These are phyloP conservation scores for Ophiorrhiza pumila DNA, from an alignment of 257 asterid species.

Conservation along the genomic window DNA sequence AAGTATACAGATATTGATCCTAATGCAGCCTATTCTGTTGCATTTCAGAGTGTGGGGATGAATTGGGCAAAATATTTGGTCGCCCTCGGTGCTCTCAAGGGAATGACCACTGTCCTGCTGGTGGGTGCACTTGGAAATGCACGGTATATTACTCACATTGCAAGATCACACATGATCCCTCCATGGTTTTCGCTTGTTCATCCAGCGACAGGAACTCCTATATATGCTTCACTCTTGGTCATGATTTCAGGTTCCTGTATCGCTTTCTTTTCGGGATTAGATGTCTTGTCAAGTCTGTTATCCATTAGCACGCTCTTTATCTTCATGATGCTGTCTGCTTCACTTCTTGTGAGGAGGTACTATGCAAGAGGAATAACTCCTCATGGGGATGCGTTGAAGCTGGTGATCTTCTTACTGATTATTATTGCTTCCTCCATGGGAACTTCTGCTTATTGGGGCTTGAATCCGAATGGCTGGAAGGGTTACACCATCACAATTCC, in stretches of 20 bases:
- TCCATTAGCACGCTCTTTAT: slow-evolving; percentile 35
- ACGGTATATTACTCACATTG: slow-evolving; percentile 38
- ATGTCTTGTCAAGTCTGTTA: slow-evolving; percentile 27
- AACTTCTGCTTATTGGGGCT: slow-evolving; percentile 28
- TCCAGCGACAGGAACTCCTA: slow-evolving; percentile 34
- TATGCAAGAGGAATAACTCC: slow-evolving; percentile 29
- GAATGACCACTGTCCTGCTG: slow-evolving; percentile 38
- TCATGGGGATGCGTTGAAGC: slow-evolving; percentile 18
- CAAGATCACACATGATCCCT: slow-evolving; percentile 38
- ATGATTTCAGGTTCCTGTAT: slow-evolving; percentile 23
- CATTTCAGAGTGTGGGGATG: slow-evolving; percentile 35
- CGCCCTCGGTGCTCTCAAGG: slow-evolving; percentile 39
- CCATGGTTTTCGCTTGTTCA: slow-evolving; percentile 31
- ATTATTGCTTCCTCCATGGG: slow-evolving; percentile 31
- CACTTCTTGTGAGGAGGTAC: slow-evolving; percentile 35
- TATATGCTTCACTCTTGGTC: slow-evolving; percentile 31
- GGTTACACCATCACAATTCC: slow-evolving; percentile 24
- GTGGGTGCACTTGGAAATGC: slow-evolving; percentile 29
- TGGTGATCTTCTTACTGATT: slow-evolving; percentile 23
- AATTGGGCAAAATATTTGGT: slow-evolving; percentile 38
- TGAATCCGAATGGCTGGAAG: slow-evolving; percentile 26
- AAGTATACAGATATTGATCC: slow-evolving; percentile 28
- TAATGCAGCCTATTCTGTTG: slow-evolving; percentile 32
- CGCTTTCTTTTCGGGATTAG: slow-evolving; percentile 35
- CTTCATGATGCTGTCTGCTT: slow-evolving; percentile 27